Conservation (phyloP, 2,329 filamentous ascomycete genomes). For the Ascosphaera aggregata region DNA sequence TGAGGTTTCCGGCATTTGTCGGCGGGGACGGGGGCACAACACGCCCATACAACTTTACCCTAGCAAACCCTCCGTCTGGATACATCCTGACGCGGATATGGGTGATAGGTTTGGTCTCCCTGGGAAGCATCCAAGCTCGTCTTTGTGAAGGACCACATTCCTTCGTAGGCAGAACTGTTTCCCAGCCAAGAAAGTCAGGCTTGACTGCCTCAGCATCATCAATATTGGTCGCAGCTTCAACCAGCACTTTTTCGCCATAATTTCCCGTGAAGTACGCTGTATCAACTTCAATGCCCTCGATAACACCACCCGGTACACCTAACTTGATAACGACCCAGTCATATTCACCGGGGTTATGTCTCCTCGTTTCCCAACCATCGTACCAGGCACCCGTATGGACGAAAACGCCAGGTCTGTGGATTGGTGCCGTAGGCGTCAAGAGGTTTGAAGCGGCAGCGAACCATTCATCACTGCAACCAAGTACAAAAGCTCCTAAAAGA, state of each 20-base stretch:
- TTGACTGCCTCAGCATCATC: constrained; percentile 12
- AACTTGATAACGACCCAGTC: constrained; percentile 38
- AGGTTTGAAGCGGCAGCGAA: constrained; percentile 37
- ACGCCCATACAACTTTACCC: constrained; percentile 20
- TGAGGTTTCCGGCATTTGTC: constrained; percentile 6
- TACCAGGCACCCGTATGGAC: constrained; percentile 39
- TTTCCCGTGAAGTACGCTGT: constrained; percentile 23
- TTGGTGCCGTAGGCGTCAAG: constrained; percentile 30
- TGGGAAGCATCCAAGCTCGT: constrained; percentile 17
- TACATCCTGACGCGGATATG: constrained; percentile 23
- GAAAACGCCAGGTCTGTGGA: constrained; percentile 34
- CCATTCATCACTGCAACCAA: constrained; percentile 36
- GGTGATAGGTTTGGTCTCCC: constrained; percentile 14
- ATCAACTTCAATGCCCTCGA: constrained; percentile 22
- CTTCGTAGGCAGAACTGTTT: constrained; percentile 15
- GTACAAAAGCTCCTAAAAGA: constrained; percentile 28
- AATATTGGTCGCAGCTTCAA: constrained; percentile 13
- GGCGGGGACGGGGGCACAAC: constrained; percentile 14
- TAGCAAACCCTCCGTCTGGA: constrained; percentile 22
- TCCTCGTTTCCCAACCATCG: constrained; percentile 39
- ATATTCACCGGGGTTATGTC: constrained; percentile 32
- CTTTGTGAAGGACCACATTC: constrained; percentile 19
- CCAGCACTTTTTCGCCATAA: constrained; percentile 19
- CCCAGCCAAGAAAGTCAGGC: constrained; percentile 15
- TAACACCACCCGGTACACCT: constrained; percentile 22